Percentiles rank a stretch among this genome's conserved stretches.
These are phyloP conservation scores for Suillus fuscotomentosus DNA, from an alignment of 768 basidiomycete species.

Conservation along the genomic window DNA sequence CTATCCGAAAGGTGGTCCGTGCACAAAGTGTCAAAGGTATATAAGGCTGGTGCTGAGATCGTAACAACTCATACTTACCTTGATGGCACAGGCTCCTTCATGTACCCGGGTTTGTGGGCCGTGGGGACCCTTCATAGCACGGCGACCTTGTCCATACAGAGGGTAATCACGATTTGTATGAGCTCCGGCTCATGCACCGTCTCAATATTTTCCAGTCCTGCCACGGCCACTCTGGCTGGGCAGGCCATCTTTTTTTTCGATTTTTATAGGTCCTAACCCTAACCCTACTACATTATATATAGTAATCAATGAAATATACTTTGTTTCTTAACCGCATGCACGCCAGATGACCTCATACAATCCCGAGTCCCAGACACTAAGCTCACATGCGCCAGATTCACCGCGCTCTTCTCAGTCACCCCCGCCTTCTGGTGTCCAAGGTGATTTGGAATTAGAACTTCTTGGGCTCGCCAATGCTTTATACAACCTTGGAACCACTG, in stretches of 20 bases:
- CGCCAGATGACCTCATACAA: constrained; percentile 13
- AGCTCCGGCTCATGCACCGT: constrained; percentile 45
- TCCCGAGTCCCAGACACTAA: neutral
- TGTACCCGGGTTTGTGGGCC: constrained; percentile 48
- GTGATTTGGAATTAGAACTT: constrained; percentile 74
- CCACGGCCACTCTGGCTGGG: constrained; percentile 40
- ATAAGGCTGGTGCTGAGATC: constrained; percentile 12
- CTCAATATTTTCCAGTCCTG: constrained; percentile 46
- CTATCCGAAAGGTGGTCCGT: constrained; percentile 21
- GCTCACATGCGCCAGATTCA: constrained; percentile 38
- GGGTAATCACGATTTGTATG: constrained; percentile 39
- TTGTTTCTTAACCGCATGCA: neutral
- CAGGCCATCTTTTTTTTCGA: constrained; percentile 25
- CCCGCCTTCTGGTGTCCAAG: constrained; percentile 63
- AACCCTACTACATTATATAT: constrained; percentile 21
- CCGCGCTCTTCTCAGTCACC: constrained; percentile 76
- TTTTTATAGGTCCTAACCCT: constrained; percentile 23
- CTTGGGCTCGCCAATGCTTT: constrained; percentile 74
- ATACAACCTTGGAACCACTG: constrained; percentile 81
- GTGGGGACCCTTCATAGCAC: constrained; percentile 36
- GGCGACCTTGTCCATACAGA: constrained; percentile 28
- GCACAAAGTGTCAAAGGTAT: constrained; percentile 23
- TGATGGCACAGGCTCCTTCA: constrained; percentile 55
- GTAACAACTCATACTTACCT: constrained; percentile 51
- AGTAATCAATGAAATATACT: neutral